Evolutionary conservation across 2,329 filamentous ascomycete genomes (phyloP), one percentile per base, ranked within the genome.

Genomic region (Monosporascus sp.): DNA sequence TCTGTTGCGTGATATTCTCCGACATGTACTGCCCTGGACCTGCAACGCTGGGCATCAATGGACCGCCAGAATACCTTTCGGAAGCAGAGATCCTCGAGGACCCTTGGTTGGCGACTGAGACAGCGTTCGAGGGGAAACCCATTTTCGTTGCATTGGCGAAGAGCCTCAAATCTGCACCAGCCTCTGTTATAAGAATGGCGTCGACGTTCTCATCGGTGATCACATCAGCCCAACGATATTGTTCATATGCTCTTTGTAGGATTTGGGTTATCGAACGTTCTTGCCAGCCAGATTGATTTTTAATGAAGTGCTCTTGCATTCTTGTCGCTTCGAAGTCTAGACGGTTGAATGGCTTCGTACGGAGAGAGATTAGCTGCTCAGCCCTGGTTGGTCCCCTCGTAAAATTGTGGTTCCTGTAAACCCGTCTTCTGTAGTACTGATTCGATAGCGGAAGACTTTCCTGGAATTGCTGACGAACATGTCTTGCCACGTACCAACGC

Each of bases 301-400:
- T 52, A 6, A 14, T 9, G 37, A 52, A 48, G 14, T 20, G n/a
- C 4, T 17, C 24, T 6, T 42, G 27, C 15, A 25, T 31, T 15
- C 50, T 17, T 11, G 20, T 24, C n/a, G 50, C 45, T 36, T 52
- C 50, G 24, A 52, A 52, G 24, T 51, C 50, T 4, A 51, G 50
- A n/a, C 50, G 50, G 9, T 51, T 51, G 42, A 47, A 51, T n/a
- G 42, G 50, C n/a, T 24, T 46, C 24, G 38, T 14, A 5, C 39
- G 39, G 9, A 42, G 39, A 14, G 39, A 42, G 11, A 42, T 20
- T 14, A 42, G 39, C 39, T 42, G 39, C 39, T 42, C 18, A 20
- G 39, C 39, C 22, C 39, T 42, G 18, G 18, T 20, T 6, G 17
- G 39, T 14, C 22, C 11, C 18, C 39, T 42, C 20, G 18, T 20